A percentile compares a stretch with the other conserved stretches of the same genome.
These are phyloP conservation scores for Hypoxylon perforatum DNA, from an alignment of 495 filamentous ascomycete genomes.

Conservation along the genomic window DNA sequence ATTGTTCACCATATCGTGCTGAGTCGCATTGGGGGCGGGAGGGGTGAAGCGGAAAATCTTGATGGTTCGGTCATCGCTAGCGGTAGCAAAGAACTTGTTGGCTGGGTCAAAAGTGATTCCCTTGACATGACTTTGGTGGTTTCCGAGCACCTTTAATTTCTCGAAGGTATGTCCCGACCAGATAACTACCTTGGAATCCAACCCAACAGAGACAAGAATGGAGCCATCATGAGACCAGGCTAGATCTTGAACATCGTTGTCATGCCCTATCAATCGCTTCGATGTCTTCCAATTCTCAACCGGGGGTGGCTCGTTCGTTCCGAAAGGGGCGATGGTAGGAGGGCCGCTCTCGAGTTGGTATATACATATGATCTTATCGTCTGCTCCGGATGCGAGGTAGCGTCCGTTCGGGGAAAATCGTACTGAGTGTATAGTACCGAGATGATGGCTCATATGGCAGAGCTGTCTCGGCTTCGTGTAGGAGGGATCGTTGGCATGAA, in stretches of 20 bases:
- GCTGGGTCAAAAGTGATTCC: slow-evolving; percentile 98
- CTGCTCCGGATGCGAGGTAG: slow-evolving; percentile 94
- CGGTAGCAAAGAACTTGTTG: slow-evolving; percentile 98
- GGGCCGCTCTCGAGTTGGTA: slow-evolving; percentile 88
- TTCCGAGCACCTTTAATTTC: slow-evolving; percentile 89
- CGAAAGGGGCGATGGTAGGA: slow-evolving; percentile 65
- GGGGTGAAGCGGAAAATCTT: slow-evolving; percentile 96
- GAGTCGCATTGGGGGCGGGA: slow-evolving; percentile 88
- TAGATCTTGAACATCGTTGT: slow-evolving; percentile 98
- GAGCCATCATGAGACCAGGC: slow-evolving; percentile 97
- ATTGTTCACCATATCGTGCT: slow-evolving; percentile 94
- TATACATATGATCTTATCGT: slow-evolving; percentile 98
- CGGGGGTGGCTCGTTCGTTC: slow-evolving; percentile 89
- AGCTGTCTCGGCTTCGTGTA: slow-evolving; percentile 88
- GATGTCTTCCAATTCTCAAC: slow-evolving; percentile 97
- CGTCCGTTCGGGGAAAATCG: slow-evolving; percentile 93
- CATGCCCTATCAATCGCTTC: slow-evolving; percentile 91
- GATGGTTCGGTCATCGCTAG: slow-evolving; percentile 95
- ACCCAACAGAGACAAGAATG: slow-evolving; percentile 92
- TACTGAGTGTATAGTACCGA: slow-evolving; percentile 95
- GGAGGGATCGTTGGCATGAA: slow-evolving; percentile 75
- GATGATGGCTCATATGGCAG: slow-evolving; percentile 97
- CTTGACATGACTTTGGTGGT: slow-evolving; percentile 97
- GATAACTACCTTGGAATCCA: slow-evolving; percentile 97
- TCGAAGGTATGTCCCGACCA: slow-evolving; percentile 99